Evolutionary conservation across 1,139 yeast genomes (phyloP).

Genomic region (Geotrichum klebahnii): DNA sequence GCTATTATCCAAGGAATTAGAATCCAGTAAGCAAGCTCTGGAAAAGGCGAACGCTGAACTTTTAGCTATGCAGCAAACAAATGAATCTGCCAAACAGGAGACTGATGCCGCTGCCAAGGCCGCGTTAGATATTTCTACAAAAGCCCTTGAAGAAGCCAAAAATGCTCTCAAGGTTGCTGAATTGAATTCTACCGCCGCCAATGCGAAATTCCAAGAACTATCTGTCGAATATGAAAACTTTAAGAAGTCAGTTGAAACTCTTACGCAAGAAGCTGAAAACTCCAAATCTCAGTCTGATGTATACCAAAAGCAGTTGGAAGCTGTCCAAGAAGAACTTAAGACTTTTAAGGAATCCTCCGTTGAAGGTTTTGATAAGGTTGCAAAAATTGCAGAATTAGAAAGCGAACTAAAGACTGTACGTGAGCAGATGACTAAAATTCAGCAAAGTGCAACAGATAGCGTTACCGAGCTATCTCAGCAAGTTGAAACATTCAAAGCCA

Average conservation of each 20-base stretch:
- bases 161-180: slow-evolving; percentile 19
- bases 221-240: slow-evolving; percentile 35
- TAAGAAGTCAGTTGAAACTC: slow-evolving; percentile 37
- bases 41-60: slow-evolving; percentile 23
- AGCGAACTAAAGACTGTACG: slow-evolving; percentile 28
- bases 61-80: slow-evolving; percentile 28
- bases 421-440: slow-evolving; percentile 28
- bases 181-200: slow-evolving; percentile 36
- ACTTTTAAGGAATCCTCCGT: slow-evolving; percentile 26
- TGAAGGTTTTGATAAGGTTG: slow-evolving; percentile 27
- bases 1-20: slow-evolving; percentile 20
- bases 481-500: slow-evolving; percentile 12
- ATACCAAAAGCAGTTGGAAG: slow-evolving; percentile 30
- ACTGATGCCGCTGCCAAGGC: slow-evolving; percentile 19
- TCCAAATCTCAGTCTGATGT: slow-evolving; percentile 31
- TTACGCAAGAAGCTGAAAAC: slow-evolving; percentile 33
- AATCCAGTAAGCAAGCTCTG: slow-evolving; percentile 16
- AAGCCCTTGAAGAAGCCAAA: slow-evolving; percentile 37
- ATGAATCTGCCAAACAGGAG: slow-evolving; percentile 25
- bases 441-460: slow-evolving; percentile 19
- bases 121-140: slow-evolving; percentile 25
- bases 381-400: slow-evolving; percentile 31
- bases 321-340: slow-evolving; percentile 30
- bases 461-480: slow-evolving; percentile 20
- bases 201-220: slow-evolving; percentile 37